Evolutionary conservation across 202 grass and related monocot species (phyloP).

Genomic region (Zizania palustris): DNA sequence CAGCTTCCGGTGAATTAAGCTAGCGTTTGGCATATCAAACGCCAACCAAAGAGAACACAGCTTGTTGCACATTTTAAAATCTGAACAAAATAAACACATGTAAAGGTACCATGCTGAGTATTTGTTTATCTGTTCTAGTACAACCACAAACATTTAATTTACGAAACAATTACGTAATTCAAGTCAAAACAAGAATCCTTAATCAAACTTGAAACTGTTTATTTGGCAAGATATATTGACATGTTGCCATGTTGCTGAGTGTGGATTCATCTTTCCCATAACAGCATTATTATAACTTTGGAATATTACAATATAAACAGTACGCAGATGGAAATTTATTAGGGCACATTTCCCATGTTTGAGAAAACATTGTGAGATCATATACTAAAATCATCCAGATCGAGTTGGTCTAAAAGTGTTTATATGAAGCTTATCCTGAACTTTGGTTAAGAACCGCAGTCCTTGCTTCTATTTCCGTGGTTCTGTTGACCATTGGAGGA

Average conservation of each 20-base stretch:
- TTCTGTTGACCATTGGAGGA: slow-evolving; percentile 17
- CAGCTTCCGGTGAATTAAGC: slow-evolving; percentile 16
- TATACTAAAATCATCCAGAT: background rate
- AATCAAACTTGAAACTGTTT: background rate
- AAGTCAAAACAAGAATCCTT: slow-evolving; percentile 14
- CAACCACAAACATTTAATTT: slow-evolving; percentile 16
- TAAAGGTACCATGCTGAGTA: background rate
- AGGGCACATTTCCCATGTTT: background rate
- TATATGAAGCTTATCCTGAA: background rate
- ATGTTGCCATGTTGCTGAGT: background rate
- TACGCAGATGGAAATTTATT: background rate
- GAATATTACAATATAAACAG: background rate
- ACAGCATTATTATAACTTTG: background rate
- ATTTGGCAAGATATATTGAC: background rate
- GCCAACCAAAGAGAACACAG: slow-evolving; percentile 5
- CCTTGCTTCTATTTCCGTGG: background rate
- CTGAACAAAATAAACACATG: slow-evolving; percentile 3
- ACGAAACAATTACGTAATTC: slow-evolving; percentile 18
- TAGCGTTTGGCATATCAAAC: background rate
- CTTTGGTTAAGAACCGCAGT: slow-evolving; percentile 1
- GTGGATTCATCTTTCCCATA: background rate
- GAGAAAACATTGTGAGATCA: background rate
- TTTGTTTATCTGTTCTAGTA: slow-evolving; percentile 3
- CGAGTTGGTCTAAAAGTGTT: slow-evolving; percentile 8
- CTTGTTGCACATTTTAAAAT: slow-evolving; percentile 20